phyloP scores from a whole-genome alignment of 2,329 filamentous ascomycete genomes.

The Colletotrichum lini region DNA sequence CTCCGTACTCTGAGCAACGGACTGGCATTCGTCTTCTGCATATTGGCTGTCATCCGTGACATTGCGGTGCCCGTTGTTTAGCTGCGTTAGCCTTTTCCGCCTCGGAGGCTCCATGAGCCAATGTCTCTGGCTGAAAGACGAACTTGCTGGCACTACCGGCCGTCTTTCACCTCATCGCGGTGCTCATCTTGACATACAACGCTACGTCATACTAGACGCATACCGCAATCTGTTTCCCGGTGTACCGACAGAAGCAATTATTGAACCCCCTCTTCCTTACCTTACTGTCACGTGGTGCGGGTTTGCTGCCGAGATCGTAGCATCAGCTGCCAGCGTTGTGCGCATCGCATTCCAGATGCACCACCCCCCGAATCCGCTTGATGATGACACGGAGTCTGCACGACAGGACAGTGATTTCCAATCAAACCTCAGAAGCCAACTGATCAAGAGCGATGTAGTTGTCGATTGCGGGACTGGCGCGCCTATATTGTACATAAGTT shows the following conservation, averaged over 20 bases:
- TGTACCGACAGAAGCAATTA: not conserved
- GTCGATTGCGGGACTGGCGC: not conserved
- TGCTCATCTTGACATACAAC: conserved; percentile 2
- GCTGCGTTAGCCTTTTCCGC: conserved; percentile 15
- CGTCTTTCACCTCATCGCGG: conserved; percentile 11
- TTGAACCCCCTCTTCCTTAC: conserved; percentile 7
- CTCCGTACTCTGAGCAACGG: not conserved
- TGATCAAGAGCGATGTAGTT: not conserved
- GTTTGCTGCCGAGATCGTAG: conserved; percentile 12
- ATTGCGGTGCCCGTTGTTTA: not conserved
- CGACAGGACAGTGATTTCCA: not conserved
- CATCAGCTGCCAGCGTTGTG: not conserved
- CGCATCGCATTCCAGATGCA: not conserved
- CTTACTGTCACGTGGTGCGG: conserved; percentile 19
- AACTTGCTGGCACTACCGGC: conserved; percentile 2
- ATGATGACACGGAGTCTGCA: not conserved
- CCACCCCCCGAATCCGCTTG: not conserved
- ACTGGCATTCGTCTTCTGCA: conserved; percentile 12
- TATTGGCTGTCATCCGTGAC: not conserved
- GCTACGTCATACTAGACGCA: not conserved
- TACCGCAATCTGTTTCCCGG: not conserved
- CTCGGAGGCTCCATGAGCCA: not conserved
- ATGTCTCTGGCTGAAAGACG: conserved; percentile 1
- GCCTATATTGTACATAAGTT: not conserved
- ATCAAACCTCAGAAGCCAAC: conserved; percentile 6